A percentile compares a stretch with the other conserved stretches of the same genome.
Conservation (phyloP, 805 yeast genomes). For the Candida fluviatilis region DNA sequence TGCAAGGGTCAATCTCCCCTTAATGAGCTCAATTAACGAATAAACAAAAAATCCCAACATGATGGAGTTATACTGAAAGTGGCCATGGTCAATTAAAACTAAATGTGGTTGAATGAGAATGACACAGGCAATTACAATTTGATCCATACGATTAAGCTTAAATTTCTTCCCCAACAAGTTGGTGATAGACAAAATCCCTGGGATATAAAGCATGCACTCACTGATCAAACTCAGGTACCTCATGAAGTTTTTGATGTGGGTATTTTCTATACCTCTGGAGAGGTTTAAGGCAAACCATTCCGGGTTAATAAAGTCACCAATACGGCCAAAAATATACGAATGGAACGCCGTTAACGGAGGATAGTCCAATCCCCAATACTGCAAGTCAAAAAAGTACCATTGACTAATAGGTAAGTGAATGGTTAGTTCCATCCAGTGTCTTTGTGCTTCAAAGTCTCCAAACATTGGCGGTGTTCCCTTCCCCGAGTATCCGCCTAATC, state of each 20-base stretch:
- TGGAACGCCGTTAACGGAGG: slow-evolving; percentile 97
- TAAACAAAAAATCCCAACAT: slow-evolving; percentile 84
- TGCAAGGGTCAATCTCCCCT: slow-evolving; percentile 61
- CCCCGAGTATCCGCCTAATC: slow-evolving; percentile 88
- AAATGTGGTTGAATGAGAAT: slow-evolving; percentile 83
- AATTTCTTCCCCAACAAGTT: slow-evolving; percentile 62
- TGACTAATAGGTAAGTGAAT: slow-evolving; percentile 61
- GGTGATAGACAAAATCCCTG: slow-evolving; percentile 71
- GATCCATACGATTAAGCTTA: slow-evolving; percentile 63
- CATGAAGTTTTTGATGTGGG: slow-evolving; percentile 77
- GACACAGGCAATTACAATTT: slow-evolving; percentile 69
- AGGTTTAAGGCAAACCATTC: slow-evolving; percentile 70
- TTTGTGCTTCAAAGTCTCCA: slow-evolving; percentile 97
- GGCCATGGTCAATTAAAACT: slow-evolving; percentile 90
- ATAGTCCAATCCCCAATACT: slow-evolving; percentile 96
- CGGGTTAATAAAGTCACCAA: slow-evolving; percentile 62
- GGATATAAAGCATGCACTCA: slow-evolving; percentile 70
- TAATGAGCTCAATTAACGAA: slow-evolving; percentile 61
- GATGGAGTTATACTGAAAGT: slow-evolving; percentile 90
- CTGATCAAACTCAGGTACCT: slow-evolving; percentile 72
- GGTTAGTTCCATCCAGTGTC: slow-evolving; percentile 97
- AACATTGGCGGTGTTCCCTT: slow-evolving; percentile 64
- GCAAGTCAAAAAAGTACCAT: slow-evolving; percentile 89
- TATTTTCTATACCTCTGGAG: slow-evolving; percentile 74
- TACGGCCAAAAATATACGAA: slow-evolving; percentile 70